A percentile compares a stretch with the other conserved stretches of the same genome.
These are phyloP conservation scores for Volutella citrinella DNA, from an alignment of 2,329 filamentous ascomycete genomes.

Conservation along the genomic window DNA sequence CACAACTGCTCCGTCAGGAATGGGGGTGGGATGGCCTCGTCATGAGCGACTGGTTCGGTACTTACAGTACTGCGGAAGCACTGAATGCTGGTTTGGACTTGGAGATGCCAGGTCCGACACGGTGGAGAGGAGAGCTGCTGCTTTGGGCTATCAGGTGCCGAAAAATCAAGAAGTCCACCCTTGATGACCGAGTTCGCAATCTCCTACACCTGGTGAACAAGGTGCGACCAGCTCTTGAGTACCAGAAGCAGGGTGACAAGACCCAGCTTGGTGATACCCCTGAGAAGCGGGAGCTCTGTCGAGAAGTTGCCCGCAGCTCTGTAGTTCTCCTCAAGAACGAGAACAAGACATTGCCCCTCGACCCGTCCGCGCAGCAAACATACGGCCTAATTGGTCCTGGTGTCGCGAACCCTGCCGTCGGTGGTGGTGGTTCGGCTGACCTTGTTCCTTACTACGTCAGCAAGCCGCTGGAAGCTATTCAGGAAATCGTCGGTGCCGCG, in stretches of 20 bases:
- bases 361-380: too few species aligned
- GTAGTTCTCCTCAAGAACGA: constrained; percentile 32
- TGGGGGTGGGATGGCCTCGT: too few species aligned
- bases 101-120: constrained; percentile 34
- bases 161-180: constrained; percentile 14
- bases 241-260: too few species aligned
- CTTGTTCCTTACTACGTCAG: constrained; percentile 33
- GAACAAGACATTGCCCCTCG: constrained; percentile 35
- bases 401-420: constrained; percentile 29
- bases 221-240: too few species aligned
- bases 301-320: constrained; percentile 43
- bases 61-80: constrained; percentile 27
- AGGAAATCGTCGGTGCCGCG: constrained; percentile 18
- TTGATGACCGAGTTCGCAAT: constrained; percentile 25
- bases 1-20: constrained; percentile 34
- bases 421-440: constrained; percentile 33
- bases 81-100: constrained; percentile 26
- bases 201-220: too few species aligned
- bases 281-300: constrained; percentile 19
- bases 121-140: constrained; percentile 19
- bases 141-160: constrained; percentile 25
- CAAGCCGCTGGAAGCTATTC: constrained; percentile 30
- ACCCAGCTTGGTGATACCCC: too few species aligned
- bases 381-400: constrained; percentile 39
- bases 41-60: constrained; percentile 38